These are phyloP conservation scores for Hermanozyma aechmeae DNA, from an alignment of 805 yeast genomes.

Conservation along the genomic window DNA sequence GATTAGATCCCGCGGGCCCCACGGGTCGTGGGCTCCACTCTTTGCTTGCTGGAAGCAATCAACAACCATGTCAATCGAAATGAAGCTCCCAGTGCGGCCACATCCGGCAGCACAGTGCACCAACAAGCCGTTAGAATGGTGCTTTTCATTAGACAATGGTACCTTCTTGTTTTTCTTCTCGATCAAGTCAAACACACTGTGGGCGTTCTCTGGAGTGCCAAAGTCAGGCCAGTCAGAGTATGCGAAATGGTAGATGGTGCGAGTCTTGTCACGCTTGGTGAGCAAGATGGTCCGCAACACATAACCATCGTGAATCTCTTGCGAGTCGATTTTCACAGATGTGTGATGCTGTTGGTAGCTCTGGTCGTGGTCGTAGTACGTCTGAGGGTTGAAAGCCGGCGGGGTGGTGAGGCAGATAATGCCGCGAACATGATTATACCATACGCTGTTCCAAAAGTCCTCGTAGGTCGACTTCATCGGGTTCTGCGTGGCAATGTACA, in stretches of 20 bases:
- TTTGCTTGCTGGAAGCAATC: conserved; percentile 15
- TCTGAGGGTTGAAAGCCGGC: conserved; percentile 6
- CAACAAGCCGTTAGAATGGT: conserved; percentile 13
- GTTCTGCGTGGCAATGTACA: conserved; percentile 38
- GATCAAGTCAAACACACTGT: conserved; percentile 23
- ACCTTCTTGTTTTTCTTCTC: conserved; percentile 21
- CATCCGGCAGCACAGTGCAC: conserved; percentile 57
- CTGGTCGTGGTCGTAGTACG: conserved; percentile 13
- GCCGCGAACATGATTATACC: conserved; percentile 23
- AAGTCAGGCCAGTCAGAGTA: conserved; percentile 40
- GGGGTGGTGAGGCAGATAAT: conserved; percentile 29
- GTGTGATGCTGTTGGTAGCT: conserved; percentile 8
- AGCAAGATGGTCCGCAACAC: conserved; percentile 6
- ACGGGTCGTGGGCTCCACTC: conserved; percentile 23
- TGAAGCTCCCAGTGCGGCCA: conserved; percentile 48
- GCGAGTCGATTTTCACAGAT: conserved; percentile 4
- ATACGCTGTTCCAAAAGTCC: conserved; percentile 34
- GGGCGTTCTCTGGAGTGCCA: conserved; percentile 28
- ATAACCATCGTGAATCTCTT: conserved; percentile 7
- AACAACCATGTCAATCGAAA: conserved; percentile 34
- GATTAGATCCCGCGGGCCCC: conserved; percentile 41
- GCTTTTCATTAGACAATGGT: conserved; percentile 2
- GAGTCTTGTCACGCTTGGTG: conserved; percentile 5
- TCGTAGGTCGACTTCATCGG: conserved; percentile 32
- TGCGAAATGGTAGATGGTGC: conserved; percentile 27